Evolutionary conservation across 192 early-diverging fungal species (phyloP), one percentile per base, ranked within the genome.

Genomic region (Piromyces finnis): DNA sequence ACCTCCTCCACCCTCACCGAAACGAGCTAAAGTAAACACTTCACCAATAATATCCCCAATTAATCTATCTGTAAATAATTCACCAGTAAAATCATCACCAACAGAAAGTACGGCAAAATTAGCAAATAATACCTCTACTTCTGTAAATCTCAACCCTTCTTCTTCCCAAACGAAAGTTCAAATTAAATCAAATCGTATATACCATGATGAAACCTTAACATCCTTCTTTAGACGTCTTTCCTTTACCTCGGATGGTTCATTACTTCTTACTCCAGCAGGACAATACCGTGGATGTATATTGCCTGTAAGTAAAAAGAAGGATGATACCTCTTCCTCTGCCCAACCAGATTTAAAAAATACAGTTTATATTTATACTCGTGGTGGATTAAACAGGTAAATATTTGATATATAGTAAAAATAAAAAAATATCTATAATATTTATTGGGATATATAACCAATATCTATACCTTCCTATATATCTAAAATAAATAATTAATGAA

Each of bases 181-280:
- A 29, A 80, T 83, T 17, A 85, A 84, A 79, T 82, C 84, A 0
- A 85, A 89, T 81, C 86, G 89, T 11, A 81, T 93, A 79, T 94
- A 92, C 81, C 90, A 93, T 82, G 95, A 96, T 85, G 96, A 98
- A 84, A 95, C 90, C 78, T 83, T 98, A 79, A 88, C 92, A 1
- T 95, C 95, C 1, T 98, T 97, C 84, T 98, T 98, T 84, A 86
- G 97, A 78, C 85, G 97, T 80, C 91, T 93, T 7, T 84, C 89
- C 6, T 94, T 97, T 81, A 93, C 94, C 27, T 94, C 95, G 15
- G 97, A 98, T 83, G 97, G 97, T 14, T 87, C 90, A 15, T 83
- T 96, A 36, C 85, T 98, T 18, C 80, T 96, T 13, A 88, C 93
- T 0, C 94, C 97, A 17, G 92, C 94, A 0, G 97, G 95, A 28